Base-by-base conservation (phyloP, 352 stramenopile species). In the Pythium phragmiticola region DNA sequence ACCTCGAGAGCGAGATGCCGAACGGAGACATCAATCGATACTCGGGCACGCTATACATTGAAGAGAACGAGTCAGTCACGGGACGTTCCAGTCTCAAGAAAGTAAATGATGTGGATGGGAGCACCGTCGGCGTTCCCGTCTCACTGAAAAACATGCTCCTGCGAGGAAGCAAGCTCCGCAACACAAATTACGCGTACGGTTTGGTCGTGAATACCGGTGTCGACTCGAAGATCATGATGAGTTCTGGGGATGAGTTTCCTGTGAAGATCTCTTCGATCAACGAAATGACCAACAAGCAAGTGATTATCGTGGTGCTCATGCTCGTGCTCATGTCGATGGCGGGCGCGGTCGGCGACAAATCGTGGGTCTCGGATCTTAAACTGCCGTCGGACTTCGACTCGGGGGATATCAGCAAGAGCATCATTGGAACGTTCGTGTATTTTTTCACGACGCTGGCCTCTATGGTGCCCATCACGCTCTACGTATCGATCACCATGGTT, bases 181-280 rank as follows among this genome's bases (percentile, higher is more conserved):
- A 97, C 64, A 98, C 92, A 8, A 88, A 87, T 30, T 95, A 60
- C 39, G 80, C 89, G 5, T 94, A 94, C 36, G 95, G 92, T 0
- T 62, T 98, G 7, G 96, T 98, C 6, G 76, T 98, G 11, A 98
- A 98, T 70, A 98, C 92, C 7, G 93, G 92, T 26, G 73, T 95
- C 33, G 92, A 98, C 57, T 82, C 78, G 7, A 98, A 98, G 69
- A 95, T 98, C 54, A 95, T 96, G 80, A 92, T 92, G 86, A 97
- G 83, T 63, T 91, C 85, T 3, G 83, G 81, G 3, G 80, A 94
- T 47, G 85, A 90, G 47, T 91, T 91, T 58, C 78, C 85, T 2
- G 73, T 92, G 2, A 95, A 95, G 64, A n/a, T 90, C 14, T 90
- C 78, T 11, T 90, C 83, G 8, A 92, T 95, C 61, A 82, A 92